A percentile compares a stretch with the other conserved stretches of the same genome.
Evolutionary conservation across 768 basidiomycete genomes (phyloP).

Genomic region (Kwoniella pini): DNA sequence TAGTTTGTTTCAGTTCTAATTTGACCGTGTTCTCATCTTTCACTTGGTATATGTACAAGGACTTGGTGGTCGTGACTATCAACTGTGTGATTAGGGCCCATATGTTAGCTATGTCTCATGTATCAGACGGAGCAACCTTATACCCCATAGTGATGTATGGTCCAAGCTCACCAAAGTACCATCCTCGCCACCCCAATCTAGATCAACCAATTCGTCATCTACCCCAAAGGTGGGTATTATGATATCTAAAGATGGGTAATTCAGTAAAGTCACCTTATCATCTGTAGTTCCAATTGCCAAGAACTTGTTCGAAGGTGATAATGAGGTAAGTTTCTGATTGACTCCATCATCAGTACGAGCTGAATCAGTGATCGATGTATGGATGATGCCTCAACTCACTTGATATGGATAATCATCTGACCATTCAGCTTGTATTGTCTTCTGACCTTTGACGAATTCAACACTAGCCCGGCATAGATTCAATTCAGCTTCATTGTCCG

Average conservation of each 20-base stretch:
- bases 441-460: slow-evolving; percentile 59
- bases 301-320: slow-evolving; percentile 69
- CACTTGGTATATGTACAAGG: slow-evolving; percentile 40
- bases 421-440: slow-evolving; percentile 66
- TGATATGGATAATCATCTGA: slow-evolving; percentile 74
- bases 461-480: slow-evolving; percentile 58
- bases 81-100: slow-evolving; percentile 31
- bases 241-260: slow-evolving; percentile 62
- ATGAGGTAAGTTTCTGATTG: slow-evolving; percentile 77
- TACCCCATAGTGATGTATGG: background rate
- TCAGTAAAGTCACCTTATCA: slow-evolving; percentile 68
- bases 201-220: slow-evolving; percentile 77
- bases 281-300: slow-evolving; percentile 71
- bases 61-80: slow-evolving; percentile 43
- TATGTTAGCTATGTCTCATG: too few relatives aligned
- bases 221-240: slow-evolving; percentile 60
- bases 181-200: slow-evolving; percentile 66
- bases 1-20: slow-evolving; percentile 38
- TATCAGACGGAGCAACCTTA: too few relatives aligned
- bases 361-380: too few relatives aligned
- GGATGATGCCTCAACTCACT: slow-evolving; percentile 60
- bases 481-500: slow-evolving; percentile 8
- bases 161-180: slow-evolving; percentile 51
- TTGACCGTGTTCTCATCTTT: slow-evolving; percentile 18
- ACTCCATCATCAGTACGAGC: slow-evolving; percentile 12